Evolutionary conservation across 176 grass and related monocot species (phyloP).

Genomic region (Avena sativa): DNA sequence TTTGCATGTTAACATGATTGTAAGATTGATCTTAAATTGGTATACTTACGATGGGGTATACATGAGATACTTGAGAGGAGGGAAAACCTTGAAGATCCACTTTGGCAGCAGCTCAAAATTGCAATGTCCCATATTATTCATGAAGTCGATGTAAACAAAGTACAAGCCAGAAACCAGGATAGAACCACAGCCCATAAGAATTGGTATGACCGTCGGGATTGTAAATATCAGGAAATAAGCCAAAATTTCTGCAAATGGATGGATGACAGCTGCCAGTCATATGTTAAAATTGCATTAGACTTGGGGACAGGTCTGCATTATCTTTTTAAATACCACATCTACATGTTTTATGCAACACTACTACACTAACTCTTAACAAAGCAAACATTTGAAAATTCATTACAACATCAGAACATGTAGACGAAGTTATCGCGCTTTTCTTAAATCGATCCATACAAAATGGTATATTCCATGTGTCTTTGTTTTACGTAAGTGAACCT

Average conservation of each 20-base stretch:
- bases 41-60: slow-evolving; percentile 95
- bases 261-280: slow-evolving; percentile 71
- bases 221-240: slow-evolving; percentile 70
- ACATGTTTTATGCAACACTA: background rate
- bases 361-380: background rate
- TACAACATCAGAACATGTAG: background rate
- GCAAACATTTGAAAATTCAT: background rate
- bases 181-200: slow-evolving; percentile 46
- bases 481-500: background rate
- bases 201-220: slow-evolving; percentile 47
- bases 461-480: background rate
- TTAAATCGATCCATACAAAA: background rate
- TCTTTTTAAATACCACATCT: background rate
- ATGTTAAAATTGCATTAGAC: slow-evolving; percentile 30
- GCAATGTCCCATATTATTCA: slow-evolving; percentile 98
- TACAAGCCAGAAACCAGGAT: slow-evolving; percentile 36
- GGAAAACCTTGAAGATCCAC: slow-evolving; percentile 72
- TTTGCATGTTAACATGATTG: slow-evolving; percentile 2
- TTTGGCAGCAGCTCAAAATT: slow-evolving; percentile 92
- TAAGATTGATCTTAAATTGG: slow-evolving; percentile 25
- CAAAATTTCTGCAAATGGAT: slow-evolving; percentile 87
- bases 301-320: background rate
- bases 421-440: background rate
- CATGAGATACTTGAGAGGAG: slow-evolving; percentile 94
- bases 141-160: slow-evolving; percentile 75